Evolutionary conservation across 768 basidiomycete genomes (phyloP), one percentile per base, ranked within the genome.

Genomic region (Tylopilus intermedius): DNA sequence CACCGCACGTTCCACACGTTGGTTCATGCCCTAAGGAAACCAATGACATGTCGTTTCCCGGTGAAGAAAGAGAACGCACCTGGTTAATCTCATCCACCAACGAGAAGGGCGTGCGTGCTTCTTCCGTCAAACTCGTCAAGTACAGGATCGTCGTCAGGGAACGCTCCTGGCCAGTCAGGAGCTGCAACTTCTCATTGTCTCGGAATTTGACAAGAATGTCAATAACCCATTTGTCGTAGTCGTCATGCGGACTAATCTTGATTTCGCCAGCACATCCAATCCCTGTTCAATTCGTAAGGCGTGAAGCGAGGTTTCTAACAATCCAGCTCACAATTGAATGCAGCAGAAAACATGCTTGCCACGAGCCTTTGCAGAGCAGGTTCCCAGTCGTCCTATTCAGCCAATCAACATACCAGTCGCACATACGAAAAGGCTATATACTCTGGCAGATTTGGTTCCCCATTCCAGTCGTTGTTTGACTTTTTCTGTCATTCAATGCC

Each of bases 1-100:
- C 39, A 98, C 95, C 40, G 84, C 84, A 26, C 94, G 86, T 71
- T 99, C 96, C 11, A 90, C 90, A 35, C 89, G 85, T 61, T 86
- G 83, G 72, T 99, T 96, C 96, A 98, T 98, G 24, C 96, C 95
- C 85, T 88, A 60, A 22, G 53, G 40, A 53, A 5, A 11, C 48
- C 18, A 18, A 18, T 18, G 18, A 18, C 18, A 14, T 7, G 42
- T 43, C 51, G 32, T 39, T 40, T 13, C 48, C 53, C 30, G 27
- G 45, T 32, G 45, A 55, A 37, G 52, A 53, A 44, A 46, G 7
- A 39, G n/a, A 22, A 46, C 55, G 8, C 49, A 83, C 88, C 80
- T 97, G 94, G 67, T 98, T 99, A 71, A 99, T 98, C 75, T 99
- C 96, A 67, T 99, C 96, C 22, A 98, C 96, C 42, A 99, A 79